Base-by-base conservation (phyloP, 106 monocot genomes). In the Hemerocallis citrina region DNA sequence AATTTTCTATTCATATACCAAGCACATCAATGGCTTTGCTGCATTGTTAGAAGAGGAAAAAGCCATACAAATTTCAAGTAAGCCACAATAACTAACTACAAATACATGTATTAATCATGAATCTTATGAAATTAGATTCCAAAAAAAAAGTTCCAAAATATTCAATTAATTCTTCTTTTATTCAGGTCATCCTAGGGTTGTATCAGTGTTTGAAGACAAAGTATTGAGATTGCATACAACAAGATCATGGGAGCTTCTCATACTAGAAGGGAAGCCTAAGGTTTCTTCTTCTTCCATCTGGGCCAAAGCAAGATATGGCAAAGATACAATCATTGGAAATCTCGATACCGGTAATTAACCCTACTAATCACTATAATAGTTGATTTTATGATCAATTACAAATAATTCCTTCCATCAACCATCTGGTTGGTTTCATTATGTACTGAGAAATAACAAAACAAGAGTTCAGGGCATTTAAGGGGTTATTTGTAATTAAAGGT, bases 1-100 rank as follows among this genome's bases (percentile, higher is more conserved):
- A 0, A 86, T 86, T 4, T 46, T 86, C 42, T 80, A 86, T 64
- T 92, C 92, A 9, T 92, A 86, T 38, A 69, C 68, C 0, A 92
- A 75, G 13, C 34, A 72, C 54, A 92, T 92, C 62, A 89, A 89
- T 47, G 89, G 75, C 1, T 89, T 89, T 46, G 84, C 89, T 34
- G 89, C 89, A 30, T 56, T 27, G 0, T 39, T 89, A 3, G 77
- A 83, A 8, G 83, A 92, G 9, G 79, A 77, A 7, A 75, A 71
- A 34, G 74, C 67, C 19, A 13, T 13, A 0, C 16, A 49, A 23
- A 68, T 92, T 11, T 64, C 79, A 54, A 68, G 85, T 82, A n/a
- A 69, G 49, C 21, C 1, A 20, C 25, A 5, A 31, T 24, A 15
- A 36, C 32, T 44, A 41, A 1, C 57, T 11, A 34, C 7, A 12